Conservation (phyloP, 2,329 filamentous ascomycete genomes). For the Fusarium redolens region DNA sequence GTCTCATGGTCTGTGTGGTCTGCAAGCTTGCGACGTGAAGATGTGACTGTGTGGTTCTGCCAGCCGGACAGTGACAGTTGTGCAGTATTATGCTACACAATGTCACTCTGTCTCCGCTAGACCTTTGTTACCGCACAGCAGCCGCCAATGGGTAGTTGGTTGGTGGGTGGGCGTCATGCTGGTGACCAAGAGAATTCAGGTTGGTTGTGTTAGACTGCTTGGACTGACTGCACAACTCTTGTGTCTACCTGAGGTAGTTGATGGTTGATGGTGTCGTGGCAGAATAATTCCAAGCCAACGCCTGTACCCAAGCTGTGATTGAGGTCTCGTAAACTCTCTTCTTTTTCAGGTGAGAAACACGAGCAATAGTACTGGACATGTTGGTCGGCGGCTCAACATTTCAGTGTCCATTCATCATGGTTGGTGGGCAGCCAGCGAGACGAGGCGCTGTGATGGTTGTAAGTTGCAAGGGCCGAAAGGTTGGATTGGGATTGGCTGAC, state of each 20-base stretch:
- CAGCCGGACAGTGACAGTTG: conserved; percentile 28
- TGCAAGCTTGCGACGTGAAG: conserved; percentile 30
- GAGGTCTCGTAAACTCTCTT: conserved; percentile 17
- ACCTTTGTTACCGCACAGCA: conserved; percentile 12
- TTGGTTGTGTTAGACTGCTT: conserved; percentile 11
- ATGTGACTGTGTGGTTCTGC: conserved; percentile 36
- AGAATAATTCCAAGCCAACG: conserved; percentile 32
- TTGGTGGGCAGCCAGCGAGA: conserved; percentile 24
- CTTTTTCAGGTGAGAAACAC: conserved; percentile 3
- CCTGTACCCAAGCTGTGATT: conserved; percentile 24
- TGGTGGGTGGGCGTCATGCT: conserved; percentile 21
- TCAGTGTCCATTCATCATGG: conserved; percentile 16
- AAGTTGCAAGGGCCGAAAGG: conserved; percentile 32
- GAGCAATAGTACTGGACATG: conserved; percentile 15
- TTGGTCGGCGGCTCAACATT: conserved; percentile 35
- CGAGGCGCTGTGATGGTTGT: conserved; percentile 40
- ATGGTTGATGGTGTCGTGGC: conserved; percentile 17
- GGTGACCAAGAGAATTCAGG: conserved; percentile 18
- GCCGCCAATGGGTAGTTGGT: conserved; percentile 18
- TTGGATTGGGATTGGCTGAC: conserved; percentile 39
- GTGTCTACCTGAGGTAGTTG: background rate
- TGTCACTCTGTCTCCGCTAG: conserved; percentile 38
- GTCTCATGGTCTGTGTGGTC: conserved; percentile 11
- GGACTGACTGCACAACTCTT: conserved; percentile 5
- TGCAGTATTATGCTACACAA: conserved; percentile 39